Percentiles rank a stretch among this genome's conserved stretches.
These are phyloP conservation scores for Globisporangium polare DNA, from an alignment of 352 stramenopile species.

Conservation along the genomic window DNA sequence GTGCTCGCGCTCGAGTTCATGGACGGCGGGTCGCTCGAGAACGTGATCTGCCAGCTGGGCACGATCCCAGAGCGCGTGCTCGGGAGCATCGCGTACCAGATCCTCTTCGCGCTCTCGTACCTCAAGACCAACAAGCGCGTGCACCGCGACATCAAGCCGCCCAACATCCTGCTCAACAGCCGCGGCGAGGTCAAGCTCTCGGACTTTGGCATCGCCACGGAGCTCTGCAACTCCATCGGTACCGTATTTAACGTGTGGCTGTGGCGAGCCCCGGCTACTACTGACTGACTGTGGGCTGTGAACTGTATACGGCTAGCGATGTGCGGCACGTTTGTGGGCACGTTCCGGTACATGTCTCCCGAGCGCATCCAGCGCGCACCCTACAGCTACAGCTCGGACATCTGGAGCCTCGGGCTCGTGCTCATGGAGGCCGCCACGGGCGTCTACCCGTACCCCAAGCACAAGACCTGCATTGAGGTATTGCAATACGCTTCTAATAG, in stretches of 20 bases:
- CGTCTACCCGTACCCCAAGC: conserved; percentile 85
- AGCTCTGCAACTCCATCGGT: conserved; percentile 86
- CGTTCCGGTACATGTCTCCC: conserved; percentile 92
- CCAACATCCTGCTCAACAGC: conserved; percentile 93
- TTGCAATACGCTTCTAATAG: no score
- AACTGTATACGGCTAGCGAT: conserved; percentile 57
- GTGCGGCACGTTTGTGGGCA: conserved; percentile 93
- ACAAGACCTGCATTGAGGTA: conserved; percentile 79
- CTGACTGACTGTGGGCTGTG: background rate
- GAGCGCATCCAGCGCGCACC: conserved; percentile 87
- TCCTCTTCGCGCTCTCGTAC: conserved; percentile 92
- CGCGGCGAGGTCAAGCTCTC: conserved; percentile 93
- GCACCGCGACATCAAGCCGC: conserved; percentile 97
- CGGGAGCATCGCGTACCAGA: conserved; percentile 91
- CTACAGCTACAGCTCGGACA: conserved; percentile 90
- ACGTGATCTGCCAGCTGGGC: conserved; percentile 81
- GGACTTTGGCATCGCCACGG: conserved; percentile 94
- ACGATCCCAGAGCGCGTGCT: conserved; percentile 85
- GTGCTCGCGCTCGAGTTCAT: conserved; percentile 93
- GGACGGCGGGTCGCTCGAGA: conserved; percentile 90
- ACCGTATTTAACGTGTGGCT: background rate
- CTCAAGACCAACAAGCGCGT: conserved; percentile 91
- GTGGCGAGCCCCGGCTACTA: background rate
- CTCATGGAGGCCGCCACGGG: conserved; percentile 90
- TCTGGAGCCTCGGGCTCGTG: conserved; percentile 92